Evolutionary conservation across 1,284 basidiomycete genomes (phyloP), one percentile per base, ranked within the genome.

Genomic region (Boletus subluridellus): DNA sequence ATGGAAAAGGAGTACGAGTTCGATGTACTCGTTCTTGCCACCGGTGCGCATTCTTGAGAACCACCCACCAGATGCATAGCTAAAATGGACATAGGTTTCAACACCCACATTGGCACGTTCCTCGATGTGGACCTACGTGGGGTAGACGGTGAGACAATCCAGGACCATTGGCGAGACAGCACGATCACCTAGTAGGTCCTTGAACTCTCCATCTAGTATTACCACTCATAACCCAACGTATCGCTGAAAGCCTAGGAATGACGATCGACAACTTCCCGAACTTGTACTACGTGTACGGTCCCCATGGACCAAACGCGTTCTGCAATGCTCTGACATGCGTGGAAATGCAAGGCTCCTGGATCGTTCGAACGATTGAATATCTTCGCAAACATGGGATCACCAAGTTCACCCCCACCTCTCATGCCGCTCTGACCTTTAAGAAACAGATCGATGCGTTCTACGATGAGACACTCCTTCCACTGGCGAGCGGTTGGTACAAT

Each of bases 261-360:
- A 50, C 65, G 8, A 49, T 66, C 4, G 63, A 66, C 17, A 61
- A 69, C 24, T 65, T 69, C 34, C 67, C 56, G 11, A 66, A 67
- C 50, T 32, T 67, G 0, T 69, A 35, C 34, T 57, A 63, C 14
- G 45, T 53, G 34, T 54, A 64, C 3, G 63, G 67, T 7, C 58
- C 67, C 1, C 67, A 67, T 1, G 67, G 52, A 30, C 65, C 65
- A 1, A 58, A 49, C 0, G 54, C 57, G 3, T 38, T 57, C 26
- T 65, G 55, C 50, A 63, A 60, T 11, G 54, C 54, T 3, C 63
- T 63, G 0, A 46, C 56, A 8, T 60, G 60, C 24, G 7, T 42
- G 11, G 54, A 63, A 30, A 1, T 58, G 1, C 63, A 64, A 44
- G 57, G 58, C 0, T 11, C 51, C 2, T 67, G 61, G 64, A 15